Evolutionary conservation across 2,329 filamentous ascomycete genomes (phyloP).

Genomic region (Byssothecium circinans): DNA sequence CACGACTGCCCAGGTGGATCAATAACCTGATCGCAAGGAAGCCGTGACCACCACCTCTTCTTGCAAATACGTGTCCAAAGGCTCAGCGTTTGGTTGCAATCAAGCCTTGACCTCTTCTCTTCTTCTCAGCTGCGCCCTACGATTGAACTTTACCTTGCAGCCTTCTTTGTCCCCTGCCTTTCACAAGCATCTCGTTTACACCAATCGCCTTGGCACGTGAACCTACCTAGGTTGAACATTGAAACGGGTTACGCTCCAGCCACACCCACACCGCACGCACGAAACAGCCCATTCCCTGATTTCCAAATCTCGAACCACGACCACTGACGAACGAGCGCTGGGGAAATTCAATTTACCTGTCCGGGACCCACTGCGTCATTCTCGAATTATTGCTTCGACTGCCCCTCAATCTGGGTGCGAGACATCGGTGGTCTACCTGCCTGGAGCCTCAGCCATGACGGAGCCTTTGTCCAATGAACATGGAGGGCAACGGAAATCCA

Average conservation of each 20-base stretch:
- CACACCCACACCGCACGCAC: slow-evolving; percentile 10
- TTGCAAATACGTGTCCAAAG: neutral
- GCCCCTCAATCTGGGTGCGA: no score
- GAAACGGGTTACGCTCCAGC: slow-evolving; percentile 8
- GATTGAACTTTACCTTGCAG: slow-evolving; percentile 13
- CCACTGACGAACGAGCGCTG: slow-evolving; percentile 18
- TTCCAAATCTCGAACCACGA: slow-evolving; percentile 8
- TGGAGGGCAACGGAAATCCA: slow-evolving; percentile 17
- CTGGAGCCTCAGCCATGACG: slow-evolving; percentile 1
- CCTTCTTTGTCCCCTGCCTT: slow-evolving; percentile 3
- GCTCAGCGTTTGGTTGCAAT: neutral
- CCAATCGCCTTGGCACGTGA: slow-evolving; percentile 39
- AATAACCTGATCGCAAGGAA: slow-evolving; percentile 6
- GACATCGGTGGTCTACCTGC: neutral
- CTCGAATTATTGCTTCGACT: neutral
- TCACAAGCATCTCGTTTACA: slow-evolving; percentile 2
- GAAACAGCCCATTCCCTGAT: slow-evolving; percentile 14
- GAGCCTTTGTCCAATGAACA: slow-evolving; percentile 2
- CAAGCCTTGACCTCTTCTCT: neutral
- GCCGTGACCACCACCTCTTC: neutral
- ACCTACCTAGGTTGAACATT: slow-evolving; percentile 2
- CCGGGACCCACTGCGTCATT: neutral
- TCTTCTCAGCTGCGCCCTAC: slow-evolving; percentile 10
- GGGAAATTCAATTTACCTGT: slow-evolving; percentile 6
- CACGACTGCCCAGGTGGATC: no score